Evolutionary conservation across 306 rosid genomes (phyloP), one percentile per base, ranked within the genome.

Genomic region (Parietaria judaica): DNA sequence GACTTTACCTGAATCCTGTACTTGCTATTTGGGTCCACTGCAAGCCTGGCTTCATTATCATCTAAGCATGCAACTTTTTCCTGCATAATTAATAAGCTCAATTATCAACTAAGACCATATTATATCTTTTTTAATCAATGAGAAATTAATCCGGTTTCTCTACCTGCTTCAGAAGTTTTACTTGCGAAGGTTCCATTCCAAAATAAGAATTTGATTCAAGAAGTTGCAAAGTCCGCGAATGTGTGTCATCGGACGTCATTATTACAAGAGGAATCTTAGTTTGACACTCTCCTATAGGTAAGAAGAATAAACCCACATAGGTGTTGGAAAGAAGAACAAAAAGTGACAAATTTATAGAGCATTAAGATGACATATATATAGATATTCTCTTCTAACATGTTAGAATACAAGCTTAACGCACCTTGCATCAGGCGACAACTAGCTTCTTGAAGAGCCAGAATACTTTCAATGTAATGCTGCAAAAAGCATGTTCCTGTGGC

Each of bases 21-120:
- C 69, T 75, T 88, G 82, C 79, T 86, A 47, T 67, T 72, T 11
- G 85, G 84, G 48, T 86, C 96, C 70, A 94, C 63, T 52, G 97
- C 97, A 82, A 94, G 90, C 76, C 89, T 84, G 70, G 94, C 99
- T 74, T 94, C 94, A 82, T 94, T 88, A 74, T 88, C 87, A 63
- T 80, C 90, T 73, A 94, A 79, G 76, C 97, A 94, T 36, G 99
- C 97, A 72, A 92, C 96, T 79, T 92, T 92, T 88, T 92, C 99
- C 99, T 92, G 80, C 58, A 23, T 23, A 72, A 78, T 54, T 38
- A 61, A 66, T 5, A 35, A n/a, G 17, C 75, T 44, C 17, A 55
- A 64, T 51, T 31, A 46, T 45, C 15, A 68, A 65, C 58, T 15
- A 14, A 51, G 52, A 11, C 70, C 60, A 69, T 54, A 16, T 39